Evolutionary conservation across 2,329 filamentous ascomycete genomes (phyloP), one percentile per base, ranked within the genome.

Genomic region (Botryotinia globosa): DNA sequence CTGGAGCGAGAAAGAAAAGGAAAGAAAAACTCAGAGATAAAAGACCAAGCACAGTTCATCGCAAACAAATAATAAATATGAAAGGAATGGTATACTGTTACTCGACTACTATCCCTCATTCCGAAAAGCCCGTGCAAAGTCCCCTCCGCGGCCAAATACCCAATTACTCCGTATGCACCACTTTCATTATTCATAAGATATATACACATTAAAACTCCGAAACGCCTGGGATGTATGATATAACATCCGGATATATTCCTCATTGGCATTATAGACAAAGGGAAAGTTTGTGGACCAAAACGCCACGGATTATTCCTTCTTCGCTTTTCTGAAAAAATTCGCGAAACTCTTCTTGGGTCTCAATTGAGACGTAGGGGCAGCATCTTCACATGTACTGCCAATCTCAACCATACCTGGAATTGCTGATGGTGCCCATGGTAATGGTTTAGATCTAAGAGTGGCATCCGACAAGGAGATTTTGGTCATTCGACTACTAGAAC

Each of bases 331-430:
- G 4, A 71, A 73, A 20, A 73, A 73, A 25, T 62, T 61, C 6
- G 39, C 48, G 39, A 73, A 66, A 32, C 67, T 67, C 39, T 71
- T 73, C 54, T 73, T 71, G 2, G 69, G 1, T 18, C 54, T 59
- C 32, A 72, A 16, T 42, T 58, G 48, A 8, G 29, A 56, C 44
- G 8, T 62, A 32, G 67, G 29, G 12, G 25, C 44, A 14, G 14
- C 3, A 12, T 67, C n/a, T 51, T 59, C 56, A 16, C 9, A n/a
- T n/a, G 56, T 51, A n/a, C 37, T 56, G 34, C 68, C 72, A 6
- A 73, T 72, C 12, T 73, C 72, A 12, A 68, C 63, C n/a, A 68
- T 34, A 29, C 72, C 69, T 2, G 62, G 51, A 25, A 73, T 65
- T 20, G 45, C 45, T 22, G 62, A 67, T 20, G 72, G 72, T 6